Evolutionary conservation across 306 rosid species (phyloP).

Genomic region (Luffa aegyptiaca): DNA sequence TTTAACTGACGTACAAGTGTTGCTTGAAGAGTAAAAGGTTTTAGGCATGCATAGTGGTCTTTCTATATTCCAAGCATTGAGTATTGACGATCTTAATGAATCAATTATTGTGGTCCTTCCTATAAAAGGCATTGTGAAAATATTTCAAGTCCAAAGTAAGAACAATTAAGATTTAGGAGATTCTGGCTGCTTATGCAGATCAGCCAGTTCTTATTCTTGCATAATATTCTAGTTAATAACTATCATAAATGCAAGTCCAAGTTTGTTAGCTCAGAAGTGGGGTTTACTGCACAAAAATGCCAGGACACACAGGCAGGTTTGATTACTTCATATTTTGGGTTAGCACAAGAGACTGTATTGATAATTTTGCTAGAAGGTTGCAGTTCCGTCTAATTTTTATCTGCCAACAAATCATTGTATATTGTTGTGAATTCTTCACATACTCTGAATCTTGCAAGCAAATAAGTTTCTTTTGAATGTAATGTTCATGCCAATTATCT

Average conservation of each 20-base stretch:
- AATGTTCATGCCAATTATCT: neutral
- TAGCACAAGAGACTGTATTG: neutral
- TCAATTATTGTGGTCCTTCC: neutral
- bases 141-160: neutral
- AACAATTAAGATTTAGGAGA: neutral
- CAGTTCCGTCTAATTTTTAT: neutral
- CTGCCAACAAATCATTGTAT: neutral
- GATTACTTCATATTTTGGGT: neutral
- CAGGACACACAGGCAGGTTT: neutral
- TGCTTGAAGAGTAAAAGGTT: neutral
- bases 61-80: neutral
- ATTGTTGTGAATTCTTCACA: neutral
- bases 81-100: neutral
- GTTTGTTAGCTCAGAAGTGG: neutral
- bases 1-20: neutral
- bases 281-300: neutral
- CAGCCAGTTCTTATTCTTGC: neutral
- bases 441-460: neutral
- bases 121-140: neutral
- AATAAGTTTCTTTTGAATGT: neutral
- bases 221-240: neutral
- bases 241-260: neutral
- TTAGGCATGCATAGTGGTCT: neutral
- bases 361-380: slow-evolving; percentile 3
- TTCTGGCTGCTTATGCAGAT: neutral